Evolutionary conservation across 495 filamentous ascomycete genomes (phyloP).

Genomic region (Cladorrhinum samala): DNA sequence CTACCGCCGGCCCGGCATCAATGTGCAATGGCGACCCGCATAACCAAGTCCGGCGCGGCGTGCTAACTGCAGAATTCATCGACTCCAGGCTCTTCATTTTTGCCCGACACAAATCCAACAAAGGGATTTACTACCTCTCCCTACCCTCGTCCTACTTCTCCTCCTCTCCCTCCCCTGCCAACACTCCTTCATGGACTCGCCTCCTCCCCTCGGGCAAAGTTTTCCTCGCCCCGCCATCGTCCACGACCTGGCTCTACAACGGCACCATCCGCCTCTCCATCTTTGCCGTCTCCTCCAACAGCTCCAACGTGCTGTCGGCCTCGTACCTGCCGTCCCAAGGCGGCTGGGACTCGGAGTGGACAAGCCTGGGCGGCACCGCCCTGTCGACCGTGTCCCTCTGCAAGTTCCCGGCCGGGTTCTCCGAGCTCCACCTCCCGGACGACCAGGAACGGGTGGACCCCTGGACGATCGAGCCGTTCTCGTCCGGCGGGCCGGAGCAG

Average conservation of each 20-base stretch:
- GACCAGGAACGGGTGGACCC: too few species aligned
- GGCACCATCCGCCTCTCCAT: neutral
- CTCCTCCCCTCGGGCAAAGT: neutral
- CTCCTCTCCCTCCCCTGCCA: too few species aligned
- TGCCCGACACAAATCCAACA: neutral
- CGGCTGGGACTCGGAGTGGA: neutral
- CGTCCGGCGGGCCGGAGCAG: too few species aligned
- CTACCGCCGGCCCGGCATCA: neutral
- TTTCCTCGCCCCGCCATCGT: neutral
- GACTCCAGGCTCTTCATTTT: neutral
- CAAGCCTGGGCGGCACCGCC: neutral
- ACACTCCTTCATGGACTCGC: neutral
- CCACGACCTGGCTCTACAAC: neutral
- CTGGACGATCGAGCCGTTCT: too few species aligned
- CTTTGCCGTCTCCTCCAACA: neutral
- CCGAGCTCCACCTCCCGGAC: neutral
- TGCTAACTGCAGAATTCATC: neutral
- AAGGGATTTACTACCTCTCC: neutral
- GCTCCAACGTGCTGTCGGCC: neutral
- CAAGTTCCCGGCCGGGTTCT: neutral
- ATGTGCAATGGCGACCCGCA: neutral
- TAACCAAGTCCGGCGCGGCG: neutral
- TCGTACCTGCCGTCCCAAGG: neutral
- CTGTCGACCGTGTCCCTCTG: neutral
- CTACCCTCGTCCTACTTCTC: neutral